phyloP scores from a whole-genome alignment of 2,329 filamentous ascomycete genomes.

The Monosporascus cannonballus region DNA sequence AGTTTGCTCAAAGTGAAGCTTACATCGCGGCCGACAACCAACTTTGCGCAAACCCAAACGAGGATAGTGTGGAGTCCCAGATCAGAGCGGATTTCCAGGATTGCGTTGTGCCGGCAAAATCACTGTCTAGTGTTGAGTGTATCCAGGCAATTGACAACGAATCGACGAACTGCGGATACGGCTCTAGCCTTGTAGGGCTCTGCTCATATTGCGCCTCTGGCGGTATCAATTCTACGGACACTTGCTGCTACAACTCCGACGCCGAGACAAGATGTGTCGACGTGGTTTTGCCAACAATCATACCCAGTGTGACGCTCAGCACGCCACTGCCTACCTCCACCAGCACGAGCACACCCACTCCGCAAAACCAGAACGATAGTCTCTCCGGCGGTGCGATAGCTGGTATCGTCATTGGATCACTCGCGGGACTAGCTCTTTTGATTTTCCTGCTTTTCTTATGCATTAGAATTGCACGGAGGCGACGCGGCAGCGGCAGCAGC shows the following conservation, averaged over 20 bases:
- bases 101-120: slow-evolving; percentile 75
- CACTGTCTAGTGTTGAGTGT: slow-evolving; percentile 67
- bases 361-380: slow-evolving; percentile 24
- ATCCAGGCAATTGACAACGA: slow-evolving; percentile 76
- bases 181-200: slow-evolving; percentile 63
- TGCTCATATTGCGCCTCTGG: slow-evolving; percentile 82
- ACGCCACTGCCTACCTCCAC: slow-evolving; percentile 40
- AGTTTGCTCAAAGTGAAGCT: slow-evolving; percentile 84
- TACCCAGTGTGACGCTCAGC: slow-evolving; percentile 60
- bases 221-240: slow-evolving; percentile 87
- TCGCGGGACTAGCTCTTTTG: slow-evolving; percentile 67
- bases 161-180: slow-evolving; percentile 79
- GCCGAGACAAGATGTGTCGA: slow-evolving; percentile 66
- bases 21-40: slow-evolving; percentile 68
- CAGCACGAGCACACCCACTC: slow-evolving; percentile 26
- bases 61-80: slow-evolving; percentile 58
- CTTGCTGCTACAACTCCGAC: slow-evolving; percentile 82
- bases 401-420: slow-evolving; percentile 77
- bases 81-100: slow-evolving; percentile 90
- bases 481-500: slow-evolving; percentile 39
- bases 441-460: slow-evolving; percentile 64
- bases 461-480: slow-evolving; percentile 45
- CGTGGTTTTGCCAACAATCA: slow-evolving; percentile 73
- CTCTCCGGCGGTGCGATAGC: slow-evolving; percentile 86
- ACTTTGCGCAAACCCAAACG: slow-evolving; percentile 63